Evolutionary conservation across 768 basidiomycete genomes (phyloP), one percentile per base, ranked within the genome.

Genomic region (Suillus paluster): DNA sequence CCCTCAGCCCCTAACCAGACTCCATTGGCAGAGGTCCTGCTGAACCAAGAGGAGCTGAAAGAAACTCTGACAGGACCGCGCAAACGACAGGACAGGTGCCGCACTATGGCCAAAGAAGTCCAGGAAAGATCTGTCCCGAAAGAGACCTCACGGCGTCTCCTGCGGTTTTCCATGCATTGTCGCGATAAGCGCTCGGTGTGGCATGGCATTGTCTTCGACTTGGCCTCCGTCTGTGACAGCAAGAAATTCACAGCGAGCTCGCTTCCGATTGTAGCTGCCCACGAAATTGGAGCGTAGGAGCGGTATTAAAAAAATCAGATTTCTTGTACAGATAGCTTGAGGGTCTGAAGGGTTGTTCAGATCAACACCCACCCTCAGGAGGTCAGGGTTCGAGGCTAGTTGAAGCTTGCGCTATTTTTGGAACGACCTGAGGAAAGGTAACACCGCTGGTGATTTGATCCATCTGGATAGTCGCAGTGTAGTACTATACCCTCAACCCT

Each of bases 91-190:
- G 53, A 25, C 23, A 36, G 15, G 53, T 23, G 36, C 36, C 34
- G 23, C 15, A 23, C 34, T 23, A 19, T 34, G 53, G 15, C 10
- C 34, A 25, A 54, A 54, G 53, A 54, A 54, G 15, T 17, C 34
- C 5, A 54, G 53, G 14, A 54, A 54, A 38, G 53, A 54, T 36
- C 53, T 36, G 21, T 54, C 53, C 57, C 68, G 56, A 76, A 74
- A 70, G 76, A 44, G 66, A 64, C 4, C 64, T 64, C 10, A 71
- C n/a, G n/a, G n/a, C 68, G 15, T 70, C 71, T 1, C 75, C 82
- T 15, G 70, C 78, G 38, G 78, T 76, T 17, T 72, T 86, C 61
- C 79, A 79, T 62, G 77, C 79, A 23, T 75, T 86, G 19, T 85
- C 84, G 19, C 78, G 77, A 54, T 84, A 86, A 67, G 77, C 81